Base-by-base conservation (phyloP, 176 grass and related monocot genomes). In the Rhipidocladum racemiflorum region DNA sequence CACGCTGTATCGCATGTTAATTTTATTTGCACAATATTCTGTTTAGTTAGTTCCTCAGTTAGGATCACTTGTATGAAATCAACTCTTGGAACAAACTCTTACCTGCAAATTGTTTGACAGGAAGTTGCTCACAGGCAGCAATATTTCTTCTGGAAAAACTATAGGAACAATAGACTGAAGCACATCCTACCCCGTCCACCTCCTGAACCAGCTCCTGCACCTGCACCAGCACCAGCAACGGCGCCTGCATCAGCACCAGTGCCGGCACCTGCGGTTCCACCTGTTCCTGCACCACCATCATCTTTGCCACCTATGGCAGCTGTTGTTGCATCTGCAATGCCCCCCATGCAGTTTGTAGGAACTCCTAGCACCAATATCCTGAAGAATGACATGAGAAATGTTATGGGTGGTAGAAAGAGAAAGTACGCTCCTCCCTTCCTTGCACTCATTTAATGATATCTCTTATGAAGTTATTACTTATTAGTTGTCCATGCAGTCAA, bases 111-210 rank as follows among this genome's bases (percentile, higher is more conserved):
- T 86, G 8, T 85, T 93, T 74, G 17, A 81, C 87, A 99, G 96
- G 96, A 99, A 72, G 54, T 99, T 90, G 92, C 96, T 87, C 96
- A 99, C 79, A 87, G 92, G 74, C 89, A 95, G 75, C 91, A 99
- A 63, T 95, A 95, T 84, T 99, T 95, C 69, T 99, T 89, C 49
- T 99, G 96, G 96, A 99, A 99, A 79, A 99, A 99, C 68, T 99
- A 95, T 36, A 95, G 92, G 88, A 99, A 99, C 85, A 95, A 93
- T 80, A 95, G 92, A 61, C 35, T 95, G 87, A 99, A 95, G 77
- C 96, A 99, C 91, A 99, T 99, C 66, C 51, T 99, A 87, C 96
- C 96, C 35, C 82, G 90, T 44, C 82, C 91, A 87, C 90, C 90
- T 93, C 91, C 96, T 30, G 92, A 99, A 66, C 91, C 89, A 46